Evolutionary conservation across 345 rosid species (phyloP).

Genomic region (Citrus glauca): DNA sequence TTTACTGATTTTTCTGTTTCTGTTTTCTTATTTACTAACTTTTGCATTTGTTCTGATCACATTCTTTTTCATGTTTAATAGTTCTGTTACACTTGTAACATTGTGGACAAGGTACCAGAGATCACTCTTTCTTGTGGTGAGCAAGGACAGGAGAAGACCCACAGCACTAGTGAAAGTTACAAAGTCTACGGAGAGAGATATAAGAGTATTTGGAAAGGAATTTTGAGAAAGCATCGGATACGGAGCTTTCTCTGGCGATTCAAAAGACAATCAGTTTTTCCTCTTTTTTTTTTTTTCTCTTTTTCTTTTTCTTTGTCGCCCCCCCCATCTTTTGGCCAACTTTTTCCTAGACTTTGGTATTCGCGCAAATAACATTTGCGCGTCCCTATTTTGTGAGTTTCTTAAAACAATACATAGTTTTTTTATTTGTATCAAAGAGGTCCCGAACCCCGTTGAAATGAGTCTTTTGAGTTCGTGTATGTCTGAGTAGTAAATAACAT

Average conservation of each 20-base stretch:
- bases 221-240: conserved; percentile 22
- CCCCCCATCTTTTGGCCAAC: neutral
- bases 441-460: too few relatives aligned
- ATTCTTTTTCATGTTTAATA: conserved; percentile 5
- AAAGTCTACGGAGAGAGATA: neutral
- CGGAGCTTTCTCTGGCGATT: conserved; percentile 13
- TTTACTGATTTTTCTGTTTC: too few relatives aligned
- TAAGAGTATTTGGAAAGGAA: neutral
- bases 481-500: neutral
- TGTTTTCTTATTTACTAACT: neutral
- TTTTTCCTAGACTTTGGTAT: conserved; percentile 8
- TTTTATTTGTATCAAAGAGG: too few relatives aligned
- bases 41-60: conserved; percentile 10
- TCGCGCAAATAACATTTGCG: neutral
- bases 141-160: neutral
- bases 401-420: too few relatives aligned
- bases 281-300: neutral
- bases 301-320: neutral
- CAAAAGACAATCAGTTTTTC: neutral
- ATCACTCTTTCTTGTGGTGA: neutral
- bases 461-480: neutral
- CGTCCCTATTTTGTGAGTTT: neutral
- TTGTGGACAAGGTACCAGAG: neutral
- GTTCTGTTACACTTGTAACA: conserved; percentile 12
- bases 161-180: neutral